phyloP scores from a whole-genome alignment of 148 eudicot species.

The Chenopodium quinoa region DNA sequence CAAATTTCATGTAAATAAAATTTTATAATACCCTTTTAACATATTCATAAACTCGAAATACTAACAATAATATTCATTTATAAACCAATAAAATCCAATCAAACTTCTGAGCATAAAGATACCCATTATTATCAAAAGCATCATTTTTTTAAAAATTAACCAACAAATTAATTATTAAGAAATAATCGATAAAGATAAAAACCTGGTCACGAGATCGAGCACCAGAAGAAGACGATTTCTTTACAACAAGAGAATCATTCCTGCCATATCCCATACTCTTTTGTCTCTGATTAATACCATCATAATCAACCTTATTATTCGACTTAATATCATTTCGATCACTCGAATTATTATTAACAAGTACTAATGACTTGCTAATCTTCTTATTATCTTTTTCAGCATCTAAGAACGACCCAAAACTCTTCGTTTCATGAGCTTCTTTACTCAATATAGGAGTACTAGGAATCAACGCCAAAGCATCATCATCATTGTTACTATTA shows the following conservation, averaged over 20 bases:
- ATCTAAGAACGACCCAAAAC: conserved; percentile 28
- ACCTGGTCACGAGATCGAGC: conserved; percentile 51
- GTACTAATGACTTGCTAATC: conserved; percentile 7
- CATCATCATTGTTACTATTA: too few relatives aligned
- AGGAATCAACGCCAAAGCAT: conserved; percentile 23
- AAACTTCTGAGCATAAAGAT: conserved; percentile 5
- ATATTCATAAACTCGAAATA: conserved; percentile 8
- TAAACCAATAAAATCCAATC: not conserved
- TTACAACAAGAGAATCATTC: conserved; percentile 32
- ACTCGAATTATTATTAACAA: not conserved
- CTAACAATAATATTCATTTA: conserved; percentile 8
- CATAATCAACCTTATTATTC: not conserved
- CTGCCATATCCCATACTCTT: conserved; percentile 19
- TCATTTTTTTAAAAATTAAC: not conserved
- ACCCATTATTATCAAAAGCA: conserved; percentile 6
- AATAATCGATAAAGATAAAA: not conserved
- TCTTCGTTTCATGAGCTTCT: conserved; percentile 4
- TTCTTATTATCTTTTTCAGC: conserved; percentile 15
- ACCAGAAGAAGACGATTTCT: conserved; percentile 38
- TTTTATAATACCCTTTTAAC: not conserved
- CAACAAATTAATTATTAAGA: too few relatives aligned
- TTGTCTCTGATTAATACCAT: not conserved
- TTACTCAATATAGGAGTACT: conserved; percentile 22
- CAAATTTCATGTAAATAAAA: conserved; percentile 6
- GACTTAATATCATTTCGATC: conserved; percentile 21